Conservation (phyloP, 1,284 basidiomycete genomes). For the Irpex sp. region DNA sequence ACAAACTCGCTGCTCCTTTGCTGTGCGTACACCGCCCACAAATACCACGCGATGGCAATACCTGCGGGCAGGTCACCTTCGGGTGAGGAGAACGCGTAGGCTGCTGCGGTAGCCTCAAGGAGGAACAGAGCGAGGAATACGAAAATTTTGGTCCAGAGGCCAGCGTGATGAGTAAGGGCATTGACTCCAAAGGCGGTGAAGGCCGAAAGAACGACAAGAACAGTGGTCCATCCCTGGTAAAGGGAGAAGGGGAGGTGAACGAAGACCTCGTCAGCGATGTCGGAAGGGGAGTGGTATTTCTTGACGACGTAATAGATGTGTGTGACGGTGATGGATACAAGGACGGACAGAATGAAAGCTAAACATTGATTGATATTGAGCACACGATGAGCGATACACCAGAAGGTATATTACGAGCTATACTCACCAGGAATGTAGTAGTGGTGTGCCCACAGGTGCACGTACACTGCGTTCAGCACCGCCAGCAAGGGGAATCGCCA, state of each 20-base stretch:
- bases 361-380: not conserved
- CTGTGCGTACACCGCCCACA: constrained; percentile 82
- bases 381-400: not conserved
- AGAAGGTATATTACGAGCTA: not conserved
- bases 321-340: constrained; percentile 81
- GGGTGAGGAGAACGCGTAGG: constrained; percentile 85
- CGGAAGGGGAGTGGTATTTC: constrained; percentile 71
- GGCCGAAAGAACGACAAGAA: constrained; percentile 83
- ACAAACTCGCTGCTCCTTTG: constrained; percentile 60
- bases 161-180: constrained; percentile 60
- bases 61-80: constrained; percentile 92
- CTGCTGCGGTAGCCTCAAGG: constrained; percentile 88
- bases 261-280: constrained; percentile 71
- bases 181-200: constrained; percentile 92
- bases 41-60: constrained; percentile 79
- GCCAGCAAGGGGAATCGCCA: constrained; percentile 90
- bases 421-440: constrained; percentile 71
- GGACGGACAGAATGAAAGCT: constrained; percentile 84
- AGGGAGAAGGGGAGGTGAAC: constrained; percentile 88
- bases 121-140: constrained; percentile 92
- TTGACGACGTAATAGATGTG: constrained; percentile 94
- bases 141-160: constrained; percentile 90
- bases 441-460: constrained; percentile 72
- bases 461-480: constrained; percentile 82
- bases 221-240: constrained; percentile 94